Conservation (phyloP, 495 filamentous ascomycete genomes). For the Talaromyces nanjingensis region DNA sequence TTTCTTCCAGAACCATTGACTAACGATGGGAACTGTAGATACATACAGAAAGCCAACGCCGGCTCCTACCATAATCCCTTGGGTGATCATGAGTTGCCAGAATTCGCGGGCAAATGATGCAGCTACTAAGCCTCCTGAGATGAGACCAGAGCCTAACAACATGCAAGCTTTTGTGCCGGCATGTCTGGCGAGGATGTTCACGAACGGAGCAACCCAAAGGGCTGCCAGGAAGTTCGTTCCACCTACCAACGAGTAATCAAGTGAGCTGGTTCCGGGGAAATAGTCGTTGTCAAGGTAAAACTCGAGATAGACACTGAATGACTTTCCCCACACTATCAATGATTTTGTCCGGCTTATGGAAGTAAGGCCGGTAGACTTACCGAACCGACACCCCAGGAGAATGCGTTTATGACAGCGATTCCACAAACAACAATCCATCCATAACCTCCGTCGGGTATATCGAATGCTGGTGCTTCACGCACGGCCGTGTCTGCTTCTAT, state of each 20-base stretch:
- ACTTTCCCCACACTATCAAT: constrained; percentile 23
- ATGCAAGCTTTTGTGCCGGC: constrained; percentile 46
- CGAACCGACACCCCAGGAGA: constrained; percentile 54
- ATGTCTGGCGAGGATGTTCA: constrained; percentile 43
- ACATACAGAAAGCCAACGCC: constrained; percentile 69
- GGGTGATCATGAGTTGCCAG: constrained; percentile 66
- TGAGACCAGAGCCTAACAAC: constrained; percentile 46
- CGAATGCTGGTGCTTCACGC: background rate
- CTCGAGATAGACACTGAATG: constrained; percentile 58
- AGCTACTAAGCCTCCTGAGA: constrained; percentile 47
- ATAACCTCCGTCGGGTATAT: constrained; percentile 50
- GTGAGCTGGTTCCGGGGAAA: constrained; percentile 43
- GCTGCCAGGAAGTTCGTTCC: constrained; percentile 55
- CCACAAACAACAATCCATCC: constrained; percentile 52
- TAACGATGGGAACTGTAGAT: constrained; percentile 49
- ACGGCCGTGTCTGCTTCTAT: background rate
- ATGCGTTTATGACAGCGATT: constrained; percentile 48
- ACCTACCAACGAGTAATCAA: constrained; percentile 64
- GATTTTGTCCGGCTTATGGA: background rate
- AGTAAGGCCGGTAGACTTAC: too few relatives aligned
- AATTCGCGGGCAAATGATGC: constrained; percentile 54
- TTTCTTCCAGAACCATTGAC: constrained; percentile 66
- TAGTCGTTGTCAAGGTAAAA: constrained; percentile 53
- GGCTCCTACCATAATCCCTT: constrained; percentile 64
- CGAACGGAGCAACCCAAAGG: constrained; percentile 52